Evolutionary conservation across 805 yeast species (phyloP).

Genomic region (Candida boleticola): DNA sequence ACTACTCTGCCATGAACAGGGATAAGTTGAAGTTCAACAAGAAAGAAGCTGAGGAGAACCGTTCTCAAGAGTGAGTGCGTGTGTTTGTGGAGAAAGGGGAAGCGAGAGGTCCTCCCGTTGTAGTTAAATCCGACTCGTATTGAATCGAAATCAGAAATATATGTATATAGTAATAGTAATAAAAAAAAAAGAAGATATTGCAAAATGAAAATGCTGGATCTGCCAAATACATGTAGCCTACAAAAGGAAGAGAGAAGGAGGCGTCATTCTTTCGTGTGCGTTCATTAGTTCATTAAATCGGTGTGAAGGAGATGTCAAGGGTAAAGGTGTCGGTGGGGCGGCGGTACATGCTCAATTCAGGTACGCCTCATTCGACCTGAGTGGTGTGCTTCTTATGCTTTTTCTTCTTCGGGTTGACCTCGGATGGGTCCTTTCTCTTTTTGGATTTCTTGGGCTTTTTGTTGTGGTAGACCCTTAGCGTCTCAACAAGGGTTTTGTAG

Average conservation of each 20-base stretch:
- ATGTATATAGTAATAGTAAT: too few relatives aligned
- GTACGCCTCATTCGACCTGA: neutral
- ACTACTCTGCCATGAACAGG: slow-evolving; percentile 40
- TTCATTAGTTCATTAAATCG: too few relatives aligned
- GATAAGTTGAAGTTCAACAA: slow-evolving; percentile 37
- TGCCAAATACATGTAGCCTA: too few relatives aligned
- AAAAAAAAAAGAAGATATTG: too few relatives aligned
- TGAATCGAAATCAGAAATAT: too few relatives aligned
- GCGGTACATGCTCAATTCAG: too few relatives aligned
- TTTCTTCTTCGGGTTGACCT: slow-evolving; percentile 1
- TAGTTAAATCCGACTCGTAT: neutral
- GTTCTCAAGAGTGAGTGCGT: neutral
- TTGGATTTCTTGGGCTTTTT: slow-evolving; percentile 17
- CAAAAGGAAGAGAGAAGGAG: too few relatives aligned
- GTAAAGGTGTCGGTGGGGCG: too few relatives aligned
- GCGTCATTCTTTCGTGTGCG: too few relatives aligned
- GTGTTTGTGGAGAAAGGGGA: neutral
- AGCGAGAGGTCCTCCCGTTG: neutral
- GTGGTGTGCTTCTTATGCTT: neutral
- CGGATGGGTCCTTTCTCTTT: slow-evolving; percentile 1
- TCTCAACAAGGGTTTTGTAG: slow-evolving; percentile 10
- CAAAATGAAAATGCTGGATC: too few relatives aligned
- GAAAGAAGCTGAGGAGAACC: slow-evolving; percentile 25
- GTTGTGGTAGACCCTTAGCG: slow-evolving; percentile 22
- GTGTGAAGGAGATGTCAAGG: too few relatives aligned